These are phyloP conservation scores for Xylaria sp. DNA, from an alignment of 2,329 filamentous ascomycete genomes.

Conservation along the genomic window DNA sequence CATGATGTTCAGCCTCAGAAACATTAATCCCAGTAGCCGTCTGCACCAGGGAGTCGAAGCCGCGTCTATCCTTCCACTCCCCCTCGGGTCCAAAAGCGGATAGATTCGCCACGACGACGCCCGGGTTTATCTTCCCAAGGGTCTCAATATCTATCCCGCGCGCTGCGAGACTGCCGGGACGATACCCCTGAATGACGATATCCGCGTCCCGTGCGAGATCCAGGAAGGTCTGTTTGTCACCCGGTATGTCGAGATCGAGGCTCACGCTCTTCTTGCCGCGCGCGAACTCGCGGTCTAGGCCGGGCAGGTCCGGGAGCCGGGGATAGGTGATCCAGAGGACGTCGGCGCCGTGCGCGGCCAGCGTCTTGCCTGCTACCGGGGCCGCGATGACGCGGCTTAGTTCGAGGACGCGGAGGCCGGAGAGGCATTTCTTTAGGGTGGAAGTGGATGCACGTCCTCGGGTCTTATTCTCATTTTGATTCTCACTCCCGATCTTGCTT, in stretches of 20 bases:
- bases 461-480: no score
- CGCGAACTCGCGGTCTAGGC: conserved; percentile 44
- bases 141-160: conserved; percentile 40
- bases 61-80: conserved; percentile 45
- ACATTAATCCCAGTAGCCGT: conserved; percentile 62
- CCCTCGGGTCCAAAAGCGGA: conserved; percentile 58
- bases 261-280: conserved; percentile 45
- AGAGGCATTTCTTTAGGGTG: conserved; percentile 46
- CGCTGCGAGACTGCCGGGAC: conserved; percentile 52
- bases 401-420: conserved; percentile 37
- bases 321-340: conserved; percentile 48
- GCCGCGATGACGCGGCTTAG: conserved; percentile 48
- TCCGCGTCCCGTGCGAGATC: conserved; percentile 45
- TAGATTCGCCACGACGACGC: conserved; percentile 38
- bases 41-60: conserved; percentile 59
- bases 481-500: no score
- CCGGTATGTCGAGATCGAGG: conserved; percentile 25
- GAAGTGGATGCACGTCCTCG: no score
- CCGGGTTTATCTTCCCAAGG: conserved; percentile 10
- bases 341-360: conserved; percentile 48
- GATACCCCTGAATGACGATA: conserved; percentile 53
- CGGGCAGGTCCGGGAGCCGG: conserved; percentile 43
- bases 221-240: conserved; percentile 36
- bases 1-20: conserved; percentile 56
- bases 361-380: conserved; percentile 44